Percentiles rank a stretch among this genome's conserved stretches.
Evolutionary conservation across 805 yeast species (phyloP).

Genomic region (Vanderwaltozyma polyspora): DNA sequence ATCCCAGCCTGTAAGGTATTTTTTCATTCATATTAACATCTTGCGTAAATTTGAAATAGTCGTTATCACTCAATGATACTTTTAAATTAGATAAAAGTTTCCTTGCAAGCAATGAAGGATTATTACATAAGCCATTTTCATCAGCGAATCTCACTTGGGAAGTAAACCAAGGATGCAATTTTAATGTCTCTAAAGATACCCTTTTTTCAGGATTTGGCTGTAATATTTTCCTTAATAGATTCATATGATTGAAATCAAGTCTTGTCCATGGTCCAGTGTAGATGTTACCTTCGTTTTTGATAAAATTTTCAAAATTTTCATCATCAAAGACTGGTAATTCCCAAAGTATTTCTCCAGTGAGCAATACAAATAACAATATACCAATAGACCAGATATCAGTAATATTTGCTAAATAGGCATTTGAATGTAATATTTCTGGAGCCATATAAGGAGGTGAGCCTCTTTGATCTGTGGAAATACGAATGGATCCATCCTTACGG

Average conservation of each 20-base stretch:
- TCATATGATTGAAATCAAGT: constrained; percentile 37
- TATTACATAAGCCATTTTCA: constrained; percentile 39
- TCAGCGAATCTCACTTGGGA: constrained; percentile 34
- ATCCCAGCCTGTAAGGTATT: constrained; percentile 5
- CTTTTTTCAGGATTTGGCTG: constrained; percentile 39
- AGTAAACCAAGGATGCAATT: constrained; percentile 46
- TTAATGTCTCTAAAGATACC: constrained; percentile 31
- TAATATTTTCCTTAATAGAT: constrained; percentile 42
- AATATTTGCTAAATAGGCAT: constrained; percentile 42
- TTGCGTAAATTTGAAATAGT: constrained; percentile 24
- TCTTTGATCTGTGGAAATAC: constrained; percentile 43
- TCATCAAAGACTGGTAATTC: constrained; percentile 48
- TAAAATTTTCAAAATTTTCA: constrained; percentile 33
- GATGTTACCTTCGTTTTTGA: constrained; percentile 36
- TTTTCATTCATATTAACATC: constrained; percentile 1
- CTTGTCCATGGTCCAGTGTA: constrained; percentile 43
- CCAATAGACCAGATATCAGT: constrained; percentile 68
- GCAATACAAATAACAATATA: constrained; percentile 46
- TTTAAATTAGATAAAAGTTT: constrained; percentile 40
- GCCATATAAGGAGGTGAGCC: constrained; percentile 76
- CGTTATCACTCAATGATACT: constrained; percentile 42
- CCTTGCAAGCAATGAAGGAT: constrained; percentile 41
- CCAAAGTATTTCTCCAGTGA: constrained; percentile 66
- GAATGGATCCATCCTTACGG: constrained; percentile 36
- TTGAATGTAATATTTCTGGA: constrained; percentile 45